Conservation (phyloP, 495 filamentous ascomycete species). For the Tuber borchii region DNA sequence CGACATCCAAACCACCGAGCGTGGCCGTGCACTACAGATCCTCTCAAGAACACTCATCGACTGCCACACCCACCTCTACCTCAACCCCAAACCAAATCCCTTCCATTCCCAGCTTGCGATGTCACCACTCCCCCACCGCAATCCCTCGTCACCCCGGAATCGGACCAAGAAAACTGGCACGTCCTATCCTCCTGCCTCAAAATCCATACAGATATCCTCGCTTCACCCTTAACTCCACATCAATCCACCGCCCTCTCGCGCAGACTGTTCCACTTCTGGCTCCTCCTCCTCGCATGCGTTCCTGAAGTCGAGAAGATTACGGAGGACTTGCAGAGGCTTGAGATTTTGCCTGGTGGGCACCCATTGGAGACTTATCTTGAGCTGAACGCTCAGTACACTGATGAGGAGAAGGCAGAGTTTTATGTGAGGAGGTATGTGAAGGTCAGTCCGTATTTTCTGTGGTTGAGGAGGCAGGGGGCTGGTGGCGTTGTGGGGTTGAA, state of each 20-base stretch:
- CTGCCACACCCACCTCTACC: not conserved
- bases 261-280: not conserved
- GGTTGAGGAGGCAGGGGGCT: not conserved
- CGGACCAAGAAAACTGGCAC: not conserved
- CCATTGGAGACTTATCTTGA: not conserved
- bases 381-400: not conserved
- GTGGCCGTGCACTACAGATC: not conserved
- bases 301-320: not conserved
- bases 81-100: not conserved
- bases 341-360: not conserved
- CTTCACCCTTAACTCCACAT: not conserved
- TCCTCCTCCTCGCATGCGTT: conserved; percentile 1
- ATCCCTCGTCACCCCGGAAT: not conserved
- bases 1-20: not conserved
- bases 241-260: not conserved
- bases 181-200: not conserved
- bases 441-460: not conserved
- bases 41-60: not conserved
- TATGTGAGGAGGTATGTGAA: not conserved
- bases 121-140: not conserved
- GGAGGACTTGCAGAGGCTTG: not conserved
- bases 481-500: not conserved
- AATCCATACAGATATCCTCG: not conserved
- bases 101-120: not conserved
- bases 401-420: conserved; percentile 1